These are phyloP conservation scores for Rhytidhysteron rufulum DNA, from an alignment of 2,329 filamentous ascomycete genomes.

Conservation along the genomic window DNA sequence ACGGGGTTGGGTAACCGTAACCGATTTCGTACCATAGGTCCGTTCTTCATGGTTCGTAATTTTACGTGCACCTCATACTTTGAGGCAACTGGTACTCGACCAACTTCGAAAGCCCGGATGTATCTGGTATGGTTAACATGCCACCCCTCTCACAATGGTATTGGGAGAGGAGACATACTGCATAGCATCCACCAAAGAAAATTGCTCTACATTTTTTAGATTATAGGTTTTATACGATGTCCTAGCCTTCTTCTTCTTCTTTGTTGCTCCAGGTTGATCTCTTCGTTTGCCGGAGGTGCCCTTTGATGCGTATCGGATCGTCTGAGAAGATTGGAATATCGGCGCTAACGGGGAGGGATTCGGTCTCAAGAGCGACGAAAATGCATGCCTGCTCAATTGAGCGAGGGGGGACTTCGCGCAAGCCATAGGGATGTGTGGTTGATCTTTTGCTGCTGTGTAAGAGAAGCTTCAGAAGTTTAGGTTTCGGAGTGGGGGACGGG, in stretches of 20 bases:
- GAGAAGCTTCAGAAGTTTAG: too few relatives aligned
- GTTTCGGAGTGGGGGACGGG: too few relatives aligned
- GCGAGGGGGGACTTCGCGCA: constrained; percentile 28
- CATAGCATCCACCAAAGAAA: constrained; percentile 87
- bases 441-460: too few relatives aligned
- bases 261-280: constrained; percentile 43
- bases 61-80: constrained; percentile 91
- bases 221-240: constrained; percentile 62
- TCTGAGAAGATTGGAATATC: constrained; percentile 28
- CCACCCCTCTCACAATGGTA: background rate
- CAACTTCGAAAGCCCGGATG: constrained; percentile 88
- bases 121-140: constrained; percentile 56
- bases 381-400: constrained; percentile 28
- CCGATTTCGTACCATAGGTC: constrained; percentile 80
- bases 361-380: constrained; percentile 15
- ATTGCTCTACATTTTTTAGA: constrained; percentile 66
- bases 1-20: constrained; percentile 86
- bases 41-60: constrained; percentile 78
- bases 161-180: constrained; percentile 53
- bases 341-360: constrained; percentile 18
- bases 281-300: constrained; percentile 34
- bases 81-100: constrained; percentile 63
- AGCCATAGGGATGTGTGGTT: constrained; percentile 35
- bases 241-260: constrained; percentile 58
- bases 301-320: constrained; percentile 38